Evolutionary conservation across 495 filamentous ascomycete species (phyloP).

Genomic region (Trichoderma gamsii): DNA sequence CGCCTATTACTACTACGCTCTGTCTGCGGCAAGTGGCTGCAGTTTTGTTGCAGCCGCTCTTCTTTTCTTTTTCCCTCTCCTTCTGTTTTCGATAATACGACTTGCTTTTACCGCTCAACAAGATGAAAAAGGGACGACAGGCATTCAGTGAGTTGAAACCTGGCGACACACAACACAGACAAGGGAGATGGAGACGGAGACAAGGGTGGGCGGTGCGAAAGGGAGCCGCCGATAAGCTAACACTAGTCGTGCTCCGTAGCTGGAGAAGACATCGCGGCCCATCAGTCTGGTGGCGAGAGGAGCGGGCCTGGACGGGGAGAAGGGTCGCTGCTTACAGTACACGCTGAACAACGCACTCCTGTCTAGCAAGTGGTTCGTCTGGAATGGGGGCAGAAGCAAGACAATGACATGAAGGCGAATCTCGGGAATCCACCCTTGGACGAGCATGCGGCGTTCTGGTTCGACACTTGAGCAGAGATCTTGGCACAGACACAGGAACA

Average conservation of each 20-base stretch:
- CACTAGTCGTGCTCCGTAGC: slow-evolving; percentile 11
- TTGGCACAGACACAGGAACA: slow-evolving; percentile 8
- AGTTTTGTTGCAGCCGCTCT: not conserved
- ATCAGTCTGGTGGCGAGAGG: slow-evolving; percentile 5
- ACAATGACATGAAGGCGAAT: not conserved
- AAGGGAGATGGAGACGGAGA: not conserved
- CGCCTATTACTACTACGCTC: not conserved
- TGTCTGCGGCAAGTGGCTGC: slow-evolving; percentile 3
- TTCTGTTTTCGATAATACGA: not conserved
- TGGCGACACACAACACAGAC: not conserved
- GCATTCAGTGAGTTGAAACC: not conserved
- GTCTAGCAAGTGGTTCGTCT: slow-evolving; percentile 6
- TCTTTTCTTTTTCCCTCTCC: not conserved
- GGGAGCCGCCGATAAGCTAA: slow-evolving; percentile 13
- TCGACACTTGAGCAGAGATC: not conserved
- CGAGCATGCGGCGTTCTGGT: not conserved
- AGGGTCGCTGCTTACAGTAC: slow-evolving; percentile 7
- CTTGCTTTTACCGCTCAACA: not conserved
- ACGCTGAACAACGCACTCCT: slow-evolving; percentile 9
- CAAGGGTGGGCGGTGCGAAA: not conserved
- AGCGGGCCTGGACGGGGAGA: slow-evolving; percentile 7
- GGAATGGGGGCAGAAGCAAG: not conserved
- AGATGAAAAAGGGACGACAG: not conserved
- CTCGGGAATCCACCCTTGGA: not conserved
- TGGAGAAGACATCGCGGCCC: not conserved